Percentiles rank a stretch among this genome's conserved stretches.
These are phyloP conservation scores for Crithidia thermophila DNA, from an alignment of 208 protist genomes.

Conservation along the genomic window DNA sequence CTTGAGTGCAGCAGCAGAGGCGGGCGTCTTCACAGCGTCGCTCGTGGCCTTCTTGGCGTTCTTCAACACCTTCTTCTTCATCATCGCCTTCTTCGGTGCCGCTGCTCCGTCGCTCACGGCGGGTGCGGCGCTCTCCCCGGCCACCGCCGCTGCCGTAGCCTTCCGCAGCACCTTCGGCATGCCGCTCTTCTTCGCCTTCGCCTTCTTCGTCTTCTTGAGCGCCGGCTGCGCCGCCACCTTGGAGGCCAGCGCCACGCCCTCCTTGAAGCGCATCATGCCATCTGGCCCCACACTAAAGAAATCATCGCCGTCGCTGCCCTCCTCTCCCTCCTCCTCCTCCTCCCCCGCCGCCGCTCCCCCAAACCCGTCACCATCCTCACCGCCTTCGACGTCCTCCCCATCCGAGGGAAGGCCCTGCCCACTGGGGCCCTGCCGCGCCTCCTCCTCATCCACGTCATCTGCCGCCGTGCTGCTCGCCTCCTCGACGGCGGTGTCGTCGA, in stretches of 20 bases:
- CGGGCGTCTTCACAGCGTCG: not conserved
- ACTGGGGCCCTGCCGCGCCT: not conserved
- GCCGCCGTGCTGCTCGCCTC: conserved; percentile 24
- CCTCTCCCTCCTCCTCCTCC: conserved; percentile 3
- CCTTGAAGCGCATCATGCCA: conserved; percentile 30
- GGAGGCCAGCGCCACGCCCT: not conserved
- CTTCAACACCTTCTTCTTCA: conserved; percentile 28
- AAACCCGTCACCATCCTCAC: not conserved
- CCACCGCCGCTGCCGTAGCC: no score
- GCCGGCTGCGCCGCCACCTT: not conserved
- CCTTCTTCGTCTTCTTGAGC: conserved; percentile 11
- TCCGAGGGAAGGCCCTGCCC: conserved; percentile 13
- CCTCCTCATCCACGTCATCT: conserved; percentile 14
- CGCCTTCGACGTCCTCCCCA: conserved; percentile 22
- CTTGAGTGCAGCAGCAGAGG: not conserved
- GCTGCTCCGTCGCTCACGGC: conserved; percentile 6
- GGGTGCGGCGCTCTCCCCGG: conserved; percentile 15
- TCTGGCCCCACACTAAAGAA: conserved; percentile 21
- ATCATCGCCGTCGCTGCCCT: conserved; percentile 9
- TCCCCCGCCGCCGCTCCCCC: not conserved
- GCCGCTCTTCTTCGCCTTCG: conserved; percentile 51
- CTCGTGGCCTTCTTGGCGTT: conserved; percentile 4
- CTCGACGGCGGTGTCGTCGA: conserved; percentile 37
- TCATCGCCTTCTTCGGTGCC: conserved; percentile 2
- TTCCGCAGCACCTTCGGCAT: no score